Conservation (phyloP, 345 rosid genomes). For the Ricinus communis region DNA sequence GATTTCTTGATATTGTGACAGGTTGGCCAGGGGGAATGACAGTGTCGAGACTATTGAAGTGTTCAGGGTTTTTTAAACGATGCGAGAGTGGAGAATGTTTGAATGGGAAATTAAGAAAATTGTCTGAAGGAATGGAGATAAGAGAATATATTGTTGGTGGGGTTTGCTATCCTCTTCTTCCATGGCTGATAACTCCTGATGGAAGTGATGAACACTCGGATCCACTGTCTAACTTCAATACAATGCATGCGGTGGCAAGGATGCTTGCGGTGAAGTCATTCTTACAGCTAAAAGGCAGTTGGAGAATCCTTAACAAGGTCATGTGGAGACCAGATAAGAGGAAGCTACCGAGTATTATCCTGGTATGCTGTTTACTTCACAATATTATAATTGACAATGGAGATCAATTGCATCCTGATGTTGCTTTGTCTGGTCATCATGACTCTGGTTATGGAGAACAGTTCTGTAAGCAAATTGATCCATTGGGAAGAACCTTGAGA, state of each 20-base stretch:
- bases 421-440: constrained; percentile 65
- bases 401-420: constrained; percentile 67
- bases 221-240: constrained; percentile 45
- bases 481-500: constrained; percentile 49
- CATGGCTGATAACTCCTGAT: constrained; percentile 90
- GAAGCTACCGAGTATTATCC: constrained; percentile 80
- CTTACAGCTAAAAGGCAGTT: constrained; percentile 78
- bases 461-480: constrained; percentile 61
- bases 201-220: constrained; percentile 32
- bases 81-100: constrained; percentile 62
- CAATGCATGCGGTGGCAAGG: constrained; percentile 61
- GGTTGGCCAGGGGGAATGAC: constrained; percentile 96
- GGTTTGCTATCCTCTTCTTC: constrained; percentile 69
- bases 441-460: constrained; percentile 70
- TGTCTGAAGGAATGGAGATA: constrained; percentile 35
- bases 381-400: constrained; percentile 77
- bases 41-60: constrained; percentile 38
- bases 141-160: constrained; percentile 89
- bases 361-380: constrained; percentile 86
- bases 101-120: constrained; percentile 51
- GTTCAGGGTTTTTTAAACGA: constrained; percentile 74
- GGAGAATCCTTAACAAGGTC: constrained; percentile 92
- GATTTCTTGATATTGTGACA: constrained; percentile 88
- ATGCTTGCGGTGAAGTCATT: constrained; percentile 65
- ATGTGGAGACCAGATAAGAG: constrained; percentile 97